Evolutionary conservation across 2,329 filamentous ascomycete genomes (phyloP).

Genomic region (Talaromyces sp.): DNA sequence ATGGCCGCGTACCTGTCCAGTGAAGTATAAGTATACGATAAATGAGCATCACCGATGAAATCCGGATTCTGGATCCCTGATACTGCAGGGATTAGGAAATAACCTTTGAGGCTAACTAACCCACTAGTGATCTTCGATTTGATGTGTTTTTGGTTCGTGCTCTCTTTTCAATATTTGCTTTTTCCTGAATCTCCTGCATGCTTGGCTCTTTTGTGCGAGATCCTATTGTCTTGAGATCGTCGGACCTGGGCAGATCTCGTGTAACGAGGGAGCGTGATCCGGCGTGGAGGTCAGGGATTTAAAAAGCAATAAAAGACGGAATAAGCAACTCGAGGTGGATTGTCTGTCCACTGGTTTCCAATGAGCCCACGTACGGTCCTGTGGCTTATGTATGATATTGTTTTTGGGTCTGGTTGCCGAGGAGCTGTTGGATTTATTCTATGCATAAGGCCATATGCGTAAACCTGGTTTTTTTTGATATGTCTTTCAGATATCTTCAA

Average conservation of each 20-base stretch:
- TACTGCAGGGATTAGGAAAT: background rate
- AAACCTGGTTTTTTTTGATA: background rate
- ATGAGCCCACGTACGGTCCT: background rate
- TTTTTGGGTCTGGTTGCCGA: background rate
- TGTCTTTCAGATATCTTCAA: background rate
- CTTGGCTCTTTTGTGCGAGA: background rate
- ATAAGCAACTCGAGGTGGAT: background rate
- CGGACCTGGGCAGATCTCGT: background rate
- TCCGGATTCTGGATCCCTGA: background rate
- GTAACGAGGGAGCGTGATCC: constrained; percentile 5
- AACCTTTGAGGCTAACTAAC: background rate
- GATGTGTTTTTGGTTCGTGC: background rate
- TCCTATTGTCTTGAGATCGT: background rate
- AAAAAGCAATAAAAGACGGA: background rate
- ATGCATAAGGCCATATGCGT: background rate
- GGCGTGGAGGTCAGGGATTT: background rate
- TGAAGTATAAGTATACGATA: background rate
- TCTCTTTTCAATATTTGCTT: background rate
- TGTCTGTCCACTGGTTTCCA: background rate
- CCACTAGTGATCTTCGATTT: constrained; percentile 1
- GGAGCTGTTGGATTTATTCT: background rate
- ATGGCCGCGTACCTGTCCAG: background rate
- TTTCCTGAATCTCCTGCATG: background rate
- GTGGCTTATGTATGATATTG: background rate
- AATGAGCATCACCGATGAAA: background rate